Evolutionary conservation across 2,329 filamentous ascomycete genomes (phyloP), one percentile per base, ranked within the genome.

Genomic region (Stachybotrys chlorohalonatus): DNA sequence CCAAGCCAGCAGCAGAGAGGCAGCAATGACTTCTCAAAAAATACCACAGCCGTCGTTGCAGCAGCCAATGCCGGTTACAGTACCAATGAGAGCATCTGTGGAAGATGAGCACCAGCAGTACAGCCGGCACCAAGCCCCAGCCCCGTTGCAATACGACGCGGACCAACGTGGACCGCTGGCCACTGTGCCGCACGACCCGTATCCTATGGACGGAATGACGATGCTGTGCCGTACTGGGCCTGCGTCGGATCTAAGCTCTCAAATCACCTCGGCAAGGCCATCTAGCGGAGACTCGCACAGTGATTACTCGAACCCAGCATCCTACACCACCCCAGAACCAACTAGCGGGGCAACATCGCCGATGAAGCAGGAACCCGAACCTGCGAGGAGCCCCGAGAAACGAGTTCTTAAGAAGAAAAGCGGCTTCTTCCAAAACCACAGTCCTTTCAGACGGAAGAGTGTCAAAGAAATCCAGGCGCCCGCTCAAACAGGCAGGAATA

Each of bases 161-260:
- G 75, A 73, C 54, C 85, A 91, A 59, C 67, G 72, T 51, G 80
- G 79, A 3, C 79, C 85, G 30, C 82, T 89, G 56, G 78, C 84
- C 5, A 73, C 83, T 13, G 82, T 95, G 3, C 91, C 93, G 13
- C 91, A 96, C 64, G 95, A 97, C 63, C 90, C 94, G 9, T 96
- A 96, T 67, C 92, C 93, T 0, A 83, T 87, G 69, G 93, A 97
- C 67, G 93, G 92, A 5, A 97, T 97, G 91, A 96, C 93, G 0
- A 95, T 97, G 83, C 87, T 96, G 58, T 97, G 93, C 71, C 85
- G 91, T 56, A 85, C 89, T 46, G 87, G 85, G 5, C 81, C 86
- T 46, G 64, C 67, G 15, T 72, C 82, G 73, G 70, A 91, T 79
- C 71, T 69, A 42, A 72, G 71, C 57, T 75, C 74, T 5, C 70